Evolutionary conservation across 495 filamentous ascomycete species (phyloP), one percentile per base, ranked within the genome.

Genomic region (Daldinia bambusicola): DNA sequence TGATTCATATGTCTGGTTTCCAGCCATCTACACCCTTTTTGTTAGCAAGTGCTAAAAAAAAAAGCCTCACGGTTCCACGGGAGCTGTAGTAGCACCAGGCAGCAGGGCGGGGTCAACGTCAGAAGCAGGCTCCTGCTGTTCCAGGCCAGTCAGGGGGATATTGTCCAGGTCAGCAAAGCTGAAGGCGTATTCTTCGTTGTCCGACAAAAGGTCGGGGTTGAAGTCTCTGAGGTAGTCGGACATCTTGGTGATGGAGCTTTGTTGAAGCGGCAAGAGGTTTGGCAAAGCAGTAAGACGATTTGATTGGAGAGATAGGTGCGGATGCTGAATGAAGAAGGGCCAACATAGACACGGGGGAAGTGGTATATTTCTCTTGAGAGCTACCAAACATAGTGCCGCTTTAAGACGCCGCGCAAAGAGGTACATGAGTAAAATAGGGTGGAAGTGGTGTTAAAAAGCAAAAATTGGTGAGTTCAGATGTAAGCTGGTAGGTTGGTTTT

Each of bases 151-250:
- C 18, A 69, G 59, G 31, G 65, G 51, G 36, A 91, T 78, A 13
- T 82, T 84, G 14, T 38, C 65, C 18, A 63, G 53, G 14, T 22
- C 32, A 26, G 5, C 13, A 51, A 91, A 89, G 5, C 90, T 90
- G 73, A 90, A 92, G 48, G 88, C 86, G 71, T 92, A 91, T 76
- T 94, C 90, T 61, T 92, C 92, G 45, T 89, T 87, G 62, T 89
- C 90, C 53, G 92, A 85, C n/a, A 93, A 84, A 36, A 93, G 85
- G 75, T 93, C 92, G 31, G 86, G 90, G 59, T 92, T 91, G 70
- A 92, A 88, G 76, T 92, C 89, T 82, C 92, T 89, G 82, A 93
- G 90, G 86, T 94, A 67, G 40, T 75, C 70, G 0, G 74, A 74
- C 74, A 75, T 75, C 32, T 51, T 70, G 74, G 20, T 32, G 30